Evolutionary conservation across 768 basidiomycete genomes (phyloP), one percentile per base, ranked within the genome.

Genomic region (Rhizopogon salebrosus): DNA sequence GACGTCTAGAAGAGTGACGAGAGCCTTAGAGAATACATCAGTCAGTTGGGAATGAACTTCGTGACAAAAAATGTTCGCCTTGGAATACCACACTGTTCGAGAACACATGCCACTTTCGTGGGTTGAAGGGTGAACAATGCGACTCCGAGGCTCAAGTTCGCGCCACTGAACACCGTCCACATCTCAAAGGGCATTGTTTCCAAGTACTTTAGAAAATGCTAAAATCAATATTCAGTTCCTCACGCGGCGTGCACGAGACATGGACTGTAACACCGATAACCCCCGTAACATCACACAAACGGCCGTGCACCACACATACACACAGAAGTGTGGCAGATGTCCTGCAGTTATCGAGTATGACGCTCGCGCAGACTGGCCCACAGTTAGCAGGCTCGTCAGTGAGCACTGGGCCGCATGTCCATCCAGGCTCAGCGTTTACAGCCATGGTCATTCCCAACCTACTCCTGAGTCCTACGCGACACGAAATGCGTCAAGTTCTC

Each of bases 331-430:
- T 53, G 54, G 64, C 49, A 62, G 56, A 57, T 68, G 67, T 43
- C 24, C 31, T 49, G 57, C 51, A 36, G 52, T 51, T 37, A 64
- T 68, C 41, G 58, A 61, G 56, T 69, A 69, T 60, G 60, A 51
- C 51, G 59, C 37, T 41, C 61, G 64, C n/a, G 36, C 60, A 18
- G 46, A 54, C 1, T 70, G 67, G 67, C 22, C 51, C 36, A 54
- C 58, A 18, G 57, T 70, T 57, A 63, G 10, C 63, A 51, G 56
- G 55, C 57, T 69, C 51, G 66, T 43, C 40, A 62, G 59, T 52
- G 54, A 57, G 49, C 67, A 70, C 57, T 69, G 57, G 55, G 39
- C 60, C 16, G 57, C 55, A 20, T 68, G 67, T 34, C 64, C 64
- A 14, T 16, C 29, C 14, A 34, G 20, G 31, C 14, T 34, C 31